Base-by-base conservation (phyloP, 192 early-diverging fungal genomes). In the Backusella tuberculispora region DNA sequence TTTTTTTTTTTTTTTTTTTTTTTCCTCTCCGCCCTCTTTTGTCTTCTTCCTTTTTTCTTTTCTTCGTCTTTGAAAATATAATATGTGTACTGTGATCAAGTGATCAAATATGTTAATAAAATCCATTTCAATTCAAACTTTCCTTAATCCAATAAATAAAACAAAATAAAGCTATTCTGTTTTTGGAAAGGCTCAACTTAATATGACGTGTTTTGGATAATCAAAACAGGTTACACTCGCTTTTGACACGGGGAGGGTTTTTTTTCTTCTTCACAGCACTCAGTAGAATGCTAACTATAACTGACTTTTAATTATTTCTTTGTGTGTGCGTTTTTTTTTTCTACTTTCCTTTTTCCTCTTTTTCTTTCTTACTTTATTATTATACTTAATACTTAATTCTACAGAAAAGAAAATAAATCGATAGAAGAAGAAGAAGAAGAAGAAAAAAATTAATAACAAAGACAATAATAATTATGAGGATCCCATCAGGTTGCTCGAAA, bases 401-500 rank as follows among this genome's bases (percentile, higher is more conserved):
- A 2, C 29, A 34, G 29, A 34, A 50, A 50, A 50, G 0, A 4
- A 3, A 7, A 53, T 21, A 24, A 10, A 60, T 26, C n/a, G 5
- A 6, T 13, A 26, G 6, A 43, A 60, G 12, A 60, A 26, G n/a
- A 1, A 10, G 5, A 69, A 60, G 60, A 24, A n/a, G n/a, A n/a
- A n/a, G n/a, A n/a, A n/a, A n/a, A n/a, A n/a, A n/a, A n/a, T n/a
- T 67, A 13, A 15, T 15, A 21, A 50, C 21, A 63, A 40, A 10
- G 65, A 46, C 44, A 14, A 63, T 45, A 41, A 34, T 34, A 19
- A 77, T 34, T n/a, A 78, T 78, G 76, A 42, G 75, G 29, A 75
- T 80, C 40, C 79, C 79, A n/a, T 80, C 79, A 41, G 79, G 79
- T 14, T 80, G 79, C 29, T 80, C 80, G 5, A 82, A 70, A 63